Evolutionary conservation across 225 moss, liverwort and hornwort species (phyloP).

Genomic region (Marchantia paleacea): DNA sequence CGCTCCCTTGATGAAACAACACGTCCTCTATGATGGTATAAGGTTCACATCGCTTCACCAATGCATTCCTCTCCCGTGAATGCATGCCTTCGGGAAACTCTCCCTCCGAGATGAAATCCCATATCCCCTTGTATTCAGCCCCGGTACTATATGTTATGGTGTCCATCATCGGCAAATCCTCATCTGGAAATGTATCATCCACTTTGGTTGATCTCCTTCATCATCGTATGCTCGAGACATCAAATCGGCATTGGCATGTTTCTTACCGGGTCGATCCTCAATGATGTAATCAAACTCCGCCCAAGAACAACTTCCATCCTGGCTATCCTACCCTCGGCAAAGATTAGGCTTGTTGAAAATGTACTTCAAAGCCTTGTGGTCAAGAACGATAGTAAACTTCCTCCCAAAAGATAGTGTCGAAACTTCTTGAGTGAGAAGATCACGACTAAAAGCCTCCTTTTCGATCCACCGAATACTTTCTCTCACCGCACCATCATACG

Average conservation of each 20-base stretch:
- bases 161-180: not conserved
- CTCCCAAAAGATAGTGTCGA: conserved; percentile 1
- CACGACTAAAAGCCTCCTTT: not conserved
- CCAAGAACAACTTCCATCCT: not conserved
- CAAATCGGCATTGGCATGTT: conserved; percentile 20
- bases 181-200: not conserved
- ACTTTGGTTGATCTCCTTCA: not conserved
- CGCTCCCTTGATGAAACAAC: not conserved
- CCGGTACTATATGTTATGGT: not conserved
- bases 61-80: not conserved
- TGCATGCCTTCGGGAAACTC: too few relatives aligned
- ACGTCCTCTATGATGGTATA: not conserved
- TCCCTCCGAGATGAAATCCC: not conserved
- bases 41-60: not conserved
- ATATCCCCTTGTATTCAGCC: not conserved
- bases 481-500: conserved; percentile 1
- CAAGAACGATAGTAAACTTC: not conserved
- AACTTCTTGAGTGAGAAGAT: conserved; percentile 7
- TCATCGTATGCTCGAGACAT: not conserved
- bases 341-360: not conserved
- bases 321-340: not conserved
- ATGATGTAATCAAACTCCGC: not conserved
- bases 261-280: not conserved
- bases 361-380: not conserved
- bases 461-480: not conserved